Evolutionary conservation across 225 moss, liverwort and hornwort genomes (phyloP), one percentile per base, ranked within the genome.

Genomic region (Physcomitrellopsis africana): DNA sequence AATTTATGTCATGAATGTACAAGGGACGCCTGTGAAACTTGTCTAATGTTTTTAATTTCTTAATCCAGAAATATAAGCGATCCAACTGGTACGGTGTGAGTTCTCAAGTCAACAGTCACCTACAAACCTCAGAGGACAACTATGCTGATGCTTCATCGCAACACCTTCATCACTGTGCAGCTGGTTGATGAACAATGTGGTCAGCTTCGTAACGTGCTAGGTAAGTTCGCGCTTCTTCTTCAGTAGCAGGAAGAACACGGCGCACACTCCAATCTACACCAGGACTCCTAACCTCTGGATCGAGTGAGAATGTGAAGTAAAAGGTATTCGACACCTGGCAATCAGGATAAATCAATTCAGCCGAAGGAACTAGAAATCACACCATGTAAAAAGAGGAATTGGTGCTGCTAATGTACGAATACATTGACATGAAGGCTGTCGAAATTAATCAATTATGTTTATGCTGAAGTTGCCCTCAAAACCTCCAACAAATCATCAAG

Each of bases 291-390:
- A 59, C 54, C 75, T 86, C 91, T 0, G 79, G 85, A 77, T 94
- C 92, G 51, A 89, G 58, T 26, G 89, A 88, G 72, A 97, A 97
- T 57, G 94, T 97, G 80, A 97, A 94, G 80, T 92, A 92, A 70
- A 97, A 97, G 7, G 96, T 97, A 72, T 97, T 96, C 20, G 94
- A 96, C 52, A 96, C 85, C 90, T 90, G 90, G 75, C 67, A 69
- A 71, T 10, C 65, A 57, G 23, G 68, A 72, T 61, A 23, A 56
- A 73, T 7, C 46, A 72, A 2, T 37, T 68, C 46, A 76, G 41
- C 15, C 18, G 7, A 57, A 57, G 16, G 16, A 12, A 22, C 16
- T 57, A 17, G 53, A 19, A 51, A 29, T 1, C 15, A 51, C 29
- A 10, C 29, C 16, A 43, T 16, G 19, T 27, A 43, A 13, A 43